Evolutionary conservation across 179 eudicot genomes (phyloP).

Genomic region (Nepenthes alata): DNA sequence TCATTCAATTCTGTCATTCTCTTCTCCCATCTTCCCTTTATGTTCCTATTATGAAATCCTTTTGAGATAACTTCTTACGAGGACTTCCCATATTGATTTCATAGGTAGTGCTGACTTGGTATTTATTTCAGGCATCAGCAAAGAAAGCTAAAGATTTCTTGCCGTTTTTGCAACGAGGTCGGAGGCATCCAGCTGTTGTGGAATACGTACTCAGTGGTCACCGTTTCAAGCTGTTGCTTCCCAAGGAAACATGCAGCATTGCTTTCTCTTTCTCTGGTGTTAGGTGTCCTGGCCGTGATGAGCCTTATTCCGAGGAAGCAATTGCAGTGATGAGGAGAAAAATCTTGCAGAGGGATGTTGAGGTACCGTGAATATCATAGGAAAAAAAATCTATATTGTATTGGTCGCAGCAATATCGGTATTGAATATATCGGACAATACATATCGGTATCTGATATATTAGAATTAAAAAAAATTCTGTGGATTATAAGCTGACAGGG

Average conservation of each 20-base stretch:
- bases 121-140: constrained; percentile 43
- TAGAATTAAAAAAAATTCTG: too few species aligned
- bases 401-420: too few species aligned
- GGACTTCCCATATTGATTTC: not conserved
- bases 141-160: constrained; percentile 85
- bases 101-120: not conserved
- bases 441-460: too few species aligned
- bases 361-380: constrained; percentile 37
- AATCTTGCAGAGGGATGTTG: constrained; percentile 96
- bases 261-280: constrained; percentile 90
- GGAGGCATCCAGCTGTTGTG: constrained; percentile 73
- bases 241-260: constrained; percentile 86
- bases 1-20: not conserved
- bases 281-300: constrained; percentile 89
- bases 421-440: too few species aligned
- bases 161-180: constrained; percentile 62
- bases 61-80: too few species aligned
- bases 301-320: constrained; percentile 81
- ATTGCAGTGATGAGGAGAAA: constrained; percentile 86
- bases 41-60: constrained; percentile 1
- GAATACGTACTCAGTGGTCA: constrained; percentile 97
- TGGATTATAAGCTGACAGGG: too few species aligned
- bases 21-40: not conserved
- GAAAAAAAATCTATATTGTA: too few species aligned
- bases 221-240: constrained; percentile 66